These are phyloP conservation scores for Microbotryum saponariae DNA, from an alignment of 1,284 basidiomycete genomes.

Conservation along the genomic window DNA sequence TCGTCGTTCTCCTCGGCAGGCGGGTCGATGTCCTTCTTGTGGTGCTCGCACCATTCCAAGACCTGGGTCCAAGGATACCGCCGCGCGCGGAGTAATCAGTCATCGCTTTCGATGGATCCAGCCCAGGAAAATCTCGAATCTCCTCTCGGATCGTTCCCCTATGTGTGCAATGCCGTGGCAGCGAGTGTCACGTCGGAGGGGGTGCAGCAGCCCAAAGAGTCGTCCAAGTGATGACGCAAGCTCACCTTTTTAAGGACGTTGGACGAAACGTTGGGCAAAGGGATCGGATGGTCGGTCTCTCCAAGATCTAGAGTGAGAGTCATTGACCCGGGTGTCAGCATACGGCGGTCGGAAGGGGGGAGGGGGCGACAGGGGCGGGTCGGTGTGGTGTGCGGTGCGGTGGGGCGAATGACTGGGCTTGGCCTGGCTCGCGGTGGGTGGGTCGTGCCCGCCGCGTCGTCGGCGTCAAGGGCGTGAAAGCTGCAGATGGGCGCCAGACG, in stretches of 20 bases:
- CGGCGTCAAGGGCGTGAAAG: background rate
- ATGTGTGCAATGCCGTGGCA: too few relatives aligned
- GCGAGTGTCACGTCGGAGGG: too few relatives aligned
- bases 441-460: background rate
- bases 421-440: too few relatives aligned
- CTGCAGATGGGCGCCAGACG: background rate
- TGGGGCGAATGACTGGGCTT: background rate
- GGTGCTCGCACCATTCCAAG: conserved; percentile 98
- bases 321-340: background rate
- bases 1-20: conserved; percentile 67
- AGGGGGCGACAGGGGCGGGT: background rate
- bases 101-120: too few relatives aligned
- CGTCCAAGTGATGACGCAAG: background rate
- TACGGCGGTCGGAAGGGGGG: background rate
- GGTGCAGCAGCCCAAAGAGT: too few relatives aligned
- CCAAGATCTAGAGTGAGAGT: conserved; percentile 63
- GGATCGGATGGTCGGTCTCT: conserved; percentile 80
- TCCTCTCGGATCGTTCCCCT: too few relatives aligned
- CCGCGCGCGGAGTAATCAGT: too few relatives aligned
- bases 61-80: conserved; percentile 51
- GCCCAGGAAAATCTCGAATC: too few relatives aligned
- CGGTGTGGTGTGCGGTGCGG: background rate
- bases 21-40: conserved; percentile 92
- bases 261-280: conserved; percentile 92
- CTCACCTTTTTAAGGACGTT: conserved; percentile 89